Conservation (phyloP, 495 filamentous ascomycete genomes). For the Astrothelium macrocarpum region DNA sequence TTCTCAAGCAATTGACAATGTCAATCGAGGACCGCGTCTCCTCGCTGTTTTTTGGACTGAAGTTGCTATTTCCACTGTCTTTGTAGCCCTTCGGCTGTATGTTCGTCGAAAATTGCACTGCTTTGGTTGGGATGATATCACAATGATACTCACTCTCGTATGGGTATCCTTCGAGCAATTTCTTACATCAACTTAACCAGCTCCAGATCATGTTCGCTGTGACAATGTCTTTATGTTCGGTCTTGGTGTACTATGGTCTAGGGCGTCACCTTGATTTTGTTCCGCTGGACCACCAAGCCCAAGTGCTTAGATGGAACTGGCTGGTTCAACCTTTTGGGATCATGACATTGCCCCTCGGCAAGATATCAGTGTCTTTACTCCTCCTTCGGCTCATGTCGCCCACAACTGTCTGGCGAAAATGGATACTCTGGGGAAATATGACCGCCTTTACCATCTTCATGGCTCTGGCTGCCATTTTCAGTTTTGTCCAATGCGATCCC, state of each 20-base stretch:
- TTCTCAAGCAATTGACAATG: too few relatives aligned
- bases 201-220: background rate
- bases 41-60: background rate
- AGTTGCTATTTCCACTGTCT: background rate
- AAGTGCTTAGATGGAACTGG: slow-evolving; percentile 8
- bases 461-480: slow-evolving; percentile 9
- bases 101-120: background rate
- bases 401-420: slow-evolving; percentile 9
- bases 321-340: slow-evolving; percentile 12
- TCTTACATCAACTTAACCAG: background rate
- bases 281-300: background rate
- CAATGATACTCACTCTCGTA: background rate
- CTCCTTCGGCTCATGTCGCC: slow-evolving; percentile 13
- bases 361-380: slow-evolving; percentile 16
- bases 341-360: slow-evolving; percentile 9
- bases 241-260: background rate
- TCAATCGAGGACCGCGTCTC: background rate
- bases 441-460: slow-evolving; percentile 2
- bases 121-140: background rate
- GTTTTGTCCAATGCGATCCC: slow-evolving; percentile 15
- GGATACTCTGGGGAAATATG: slow-evolving; percentile 11
- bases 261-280: background rate
- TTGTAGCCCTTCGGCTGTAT: background rate
- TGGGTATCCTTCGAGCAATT: background rate
- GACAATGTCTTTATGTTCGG: background rate